phyloP scores from a whole-genome alignment of 2,329 filamentous ascomycete species.

The Claviceps citrina region DNA sequence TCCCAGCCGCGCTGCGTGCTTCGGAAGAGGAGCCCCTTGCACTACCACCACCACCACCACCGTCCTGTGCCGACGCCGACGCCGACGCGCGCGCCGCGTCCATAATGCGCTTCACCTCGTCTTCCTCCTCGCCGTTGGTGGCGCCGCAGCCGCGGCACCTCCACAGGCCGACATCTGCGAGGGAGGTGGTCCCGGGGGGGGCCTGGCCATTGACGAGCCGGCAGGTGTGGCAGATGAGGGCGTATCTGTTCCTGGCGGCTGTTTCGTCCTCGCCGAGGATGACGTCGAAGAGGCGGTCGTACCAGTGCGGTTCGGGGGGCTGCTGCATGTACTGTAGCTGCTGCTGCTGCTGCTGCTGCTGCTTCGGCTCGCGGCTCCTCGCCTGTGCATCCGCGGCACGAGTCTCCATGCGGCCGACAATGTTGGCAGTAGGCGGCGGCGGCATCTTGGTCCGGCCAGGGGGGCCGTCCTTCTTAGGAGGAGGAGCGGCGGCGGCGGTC shows the following conservation, averaged over 20 bases:
- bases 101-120: slow-evolving; percentile 58
- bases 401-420: slow-evolving; percentile 30
- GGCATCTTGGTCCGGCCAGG: slow-evolving; percentile 30
- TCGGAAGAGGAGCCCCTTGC: no score
- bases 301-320: slow-evolving; percentile 62
- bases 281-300: slow-evolving; percentile 83
- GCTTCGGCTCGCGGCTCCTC: background rate
- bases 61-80: no score
- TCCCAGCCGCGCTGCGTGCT: no score
- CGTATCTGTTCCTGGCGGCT: slow-evolving; percentile 76
- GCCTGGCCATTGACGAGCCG: slow-evolving; percentile 90
- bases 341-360: background rate
- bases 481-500: background rate
- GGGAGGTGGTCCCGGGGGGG: slow-evolving; percentile 62
- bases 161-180: slow-evolving; percentile 76
- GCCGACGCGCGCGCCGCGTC: slow-evolving; percentile 39
- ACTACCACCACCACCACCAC: no score
- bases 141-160: slow-evolving; percentile 72
- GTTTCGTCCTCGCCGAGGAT: slow-evolving; percentile 92
- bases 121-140: slow-evolving; percentile 67
- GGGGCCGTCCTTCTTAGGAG: slow-evolving; percentile 5
- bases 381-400: slow-evolving; percentile 4
- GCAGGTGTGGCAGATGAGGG: slow-evolving; percentile 68
- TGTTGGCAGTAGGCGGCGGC: slow-evolving; percentile 49
- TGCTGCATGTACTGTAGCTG: slow-evolving; percentile 9